Percentiles rank a stretch among this genome's conserved stretches.
Conservation (phyloP, 192 early-diverging fungal genomes). For the Haplosporangium gracile region DNA sequence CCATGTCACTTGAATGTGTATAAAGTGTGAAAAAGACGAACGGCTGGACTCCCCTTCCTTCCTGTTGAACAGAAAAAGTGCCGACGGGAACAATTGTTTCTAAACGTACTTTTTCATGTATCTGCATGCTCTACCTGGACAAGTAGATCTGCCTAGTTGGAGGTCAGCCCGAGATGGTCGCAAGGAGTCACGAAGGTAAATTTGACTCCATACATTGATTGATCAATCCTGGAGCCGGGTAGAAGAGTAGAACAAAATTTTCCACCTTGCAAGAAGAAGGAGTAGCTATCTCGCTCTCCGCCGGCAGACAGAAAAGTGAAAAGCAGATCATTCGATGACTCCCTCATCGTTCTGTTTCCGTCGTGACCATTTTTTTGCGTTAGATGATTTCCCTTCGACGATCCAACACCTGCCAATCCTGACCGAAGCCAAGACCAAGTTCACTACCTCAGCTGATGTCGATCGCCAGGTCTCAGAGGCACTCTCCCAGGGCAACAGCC, state of each 20-base stretch:
- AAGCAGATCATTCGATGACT: background rate
- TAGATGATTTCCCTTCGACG: constrained; percentile 62
- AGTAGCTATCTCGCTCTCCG: background rate
- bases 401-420: constrained; percentile 61
- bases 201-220: background rate
- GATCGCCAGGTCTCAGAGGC: constrained; percentile 64
- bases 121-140: constrained; percentile 29
- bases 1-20: background rate
- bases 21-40: background rate
- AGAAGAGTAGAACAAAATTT: background rate
- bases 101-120: background rate
- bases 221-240: background rate
- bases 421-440: constrained; percentile 59
- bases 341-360: background rate
- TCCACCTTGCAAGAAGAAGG: background rate
- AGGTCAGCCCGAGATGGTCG: constrained; percentile 50
- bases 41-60: background rate
- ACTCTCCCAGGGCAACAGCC: constrained; percentile 58
- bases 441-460: constrained; percentile 65
- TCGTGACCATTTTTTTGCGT: background rate
- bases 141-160: constrained; percentile 57
- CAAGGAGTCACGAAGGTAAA: constrained; percentile 56
- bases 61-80: background rate
- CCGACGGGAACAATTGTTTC: background rate
- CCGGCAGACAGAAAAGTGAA: background rate